Base-by-base conservation (phyloP, 2,329 filamentous ascomycete species). In the Hypoxylon sp. region DNA sequence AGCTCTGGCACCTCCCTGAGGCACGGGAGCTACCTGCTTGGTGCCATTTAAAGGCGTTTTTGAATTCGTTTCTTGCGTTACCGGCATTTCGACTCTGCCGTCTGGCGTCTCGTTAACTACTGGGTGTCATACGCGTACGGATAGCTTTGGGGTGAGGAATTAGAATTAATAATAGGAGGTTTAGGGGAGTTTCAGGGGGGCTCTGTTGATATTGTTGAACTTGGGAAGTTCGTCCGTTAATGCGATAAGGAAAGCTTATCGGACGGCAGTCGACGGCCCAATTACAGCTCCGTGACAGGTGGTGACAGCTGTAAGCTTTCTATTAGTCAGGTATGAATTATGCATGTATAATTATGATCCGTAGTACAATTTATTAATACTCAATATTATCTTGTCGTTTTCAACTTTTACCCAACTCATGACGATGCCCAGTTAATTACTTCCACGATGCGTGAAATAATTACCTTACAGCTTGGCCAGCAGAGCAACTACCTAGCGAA, bases 391-490 rank as follows among this genome's bases (percentile, higher is more conserved):
- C n/a, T n/a, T n/a, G n/a, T n/a, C n/a, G n/a, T n/a, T n/a, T n/a
- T n/a, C n/a, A 19, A 45, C 19, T 25, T 12, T 29, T 16, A 23
- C 23, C 12, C 23, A 36, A 29, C 21, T 21, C n/a, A 34, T 32
- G 29, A 19, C 20, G 17, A 19, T 38, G 19, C 7, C n/a, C 23
- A 9, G 15, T 7, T 8, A 8, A 13, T 9, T 34, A 25, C 8
- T 21, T 20, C 13, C 19, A 45, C 36, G 20, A 97, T 99, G 94
- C 91, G 92, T 73, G 94, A 99, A 73, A 91, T 97, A 55, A 79
- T 99, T 55, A 97, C 93, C 0, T 78, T 99, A 34, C 94, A 99
- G 78, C 85, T 97, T 53, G 94, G 94, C 31, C 88, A 96, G 69
- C 86, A 89, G 68, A 92, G 89, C 70, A 99, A 99, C 71, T 96